Evolutionary conservation across 768 basidiomycete species (phyloP).

Genomic region (Pulveroboletus sp.): DNA sequence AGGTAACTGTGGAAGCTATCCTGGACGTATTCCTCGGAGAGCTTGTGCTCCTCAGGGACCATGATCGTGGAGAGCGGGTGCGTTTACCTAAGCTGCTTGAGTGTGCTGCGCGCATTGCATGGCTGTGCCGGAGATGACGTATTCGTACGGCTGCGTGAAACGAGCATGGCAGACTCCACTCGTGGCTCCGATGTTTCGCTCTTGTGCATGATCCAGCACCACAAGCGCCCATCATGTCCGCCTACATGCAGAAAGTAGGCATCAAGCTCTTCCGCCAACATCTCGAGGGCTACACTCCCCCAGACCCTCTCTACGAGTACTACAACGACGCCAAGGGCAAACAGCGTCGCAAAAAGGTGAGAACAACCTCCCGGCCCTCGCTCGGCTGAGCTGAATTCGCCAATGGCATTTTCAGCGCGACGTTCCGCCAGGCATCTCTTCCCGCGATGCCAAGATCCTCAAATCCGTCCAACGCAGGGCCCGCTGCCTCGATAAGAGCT

Average conservation of each 20-base stretch:
- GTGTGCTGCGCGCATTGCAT: neutral
- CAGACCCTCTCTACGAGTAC: constrained; percentile 66
- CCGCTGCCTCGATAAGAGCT: constrained; percentile 84
- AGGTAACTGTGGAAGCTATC: constrained; percentile 82
- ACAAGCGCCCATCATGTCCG: constrained; percentile 14
- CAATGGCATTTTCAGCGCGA: constrained; percentile 46
- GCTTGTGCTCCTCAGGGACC: constrained; percentile 30
- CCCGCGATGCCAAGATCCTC: constrained; percentile 71
- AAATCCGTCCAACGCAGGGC: constrained; percentile 72
- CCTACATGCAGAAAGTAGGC: constrained; percentile 43
- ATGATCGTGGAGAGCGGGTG: neutral
- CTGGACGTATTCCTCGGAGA: constrained; percentile 65
- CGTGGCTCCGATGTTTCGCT: neutral
- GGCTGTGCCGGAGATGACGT: constrained; percentile 14
- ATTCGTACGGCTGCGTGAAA: constrained; percentile 3
- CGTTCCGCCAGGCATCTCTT: constrained; percentile 70
- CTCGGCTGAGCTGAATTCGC: constrained; percentile 33
- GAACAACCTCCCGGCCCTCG: constrained; percentile 16
- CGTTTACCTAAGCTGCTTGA: constrained; percentile 2
- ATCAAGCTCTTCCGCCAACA: constrained; percentile 60
- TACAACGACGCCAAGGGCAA: constrained; percentile 29
- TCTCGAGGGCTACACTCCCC: constrained; percentile 61
- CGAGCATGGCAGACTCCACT: neutral
- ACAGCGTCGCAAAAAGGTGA: constrained; percentile 35
- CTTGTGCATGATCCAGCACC: neutral